These are phyloP conservation scores for Huiozyma sinensis DNA, from an alignment of 805 yeast species.

Conservation along the genomic window DNA sequence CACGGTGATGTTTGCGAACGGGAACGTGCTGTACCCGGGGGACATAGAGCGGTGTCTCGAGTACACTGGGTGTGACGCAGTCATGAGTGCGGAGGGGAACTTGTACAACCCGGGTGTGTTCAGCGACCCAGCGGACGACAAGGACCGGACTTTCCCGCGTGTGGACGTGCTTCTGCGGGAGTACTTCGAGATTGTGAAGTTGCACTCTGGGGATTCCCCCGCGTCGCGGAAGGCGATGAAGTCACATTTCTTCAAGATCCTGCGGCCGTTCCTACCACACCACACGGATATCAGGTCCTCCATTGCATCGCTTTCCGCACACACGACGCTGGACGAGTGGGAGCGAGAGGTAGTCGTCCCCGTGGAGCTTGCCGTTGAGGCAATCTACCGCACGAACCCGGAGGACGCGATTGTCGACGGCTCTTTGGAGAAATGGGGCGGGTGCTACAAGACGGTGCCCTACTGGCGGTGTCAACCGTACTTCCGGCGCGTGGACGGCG, in stretches of 20 bases:
- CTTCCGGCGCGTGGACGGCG: constrained; percentile 82
- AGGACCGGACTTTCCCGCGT: constrained; percentile 67
- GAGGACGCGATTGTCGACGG: constrained; percentile 48
- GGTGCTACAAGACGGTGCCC: constrained; percentile 69
- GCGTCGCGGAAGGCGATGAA: constrained; percentile 82
- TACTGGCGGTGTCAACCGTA: constrained; percentile 97
- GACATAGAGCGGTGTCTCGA: constrained; percentile 64
- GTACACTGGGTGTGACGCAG: constrained; percentile 68
- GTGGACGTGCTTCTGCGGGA: constrained; percentile 77
- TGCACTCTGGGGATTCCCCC: constrained; percentile 23
- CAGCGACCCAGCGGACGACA: constrained; percentile 31
- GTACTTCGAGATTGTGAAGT: constrained; percentile 72
- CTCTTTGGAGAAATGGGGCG: constrained; percentile 61
- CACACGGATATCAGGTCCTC: constrained; percentile 71
- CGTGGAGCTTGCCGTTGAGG: constrained; percentile 57
- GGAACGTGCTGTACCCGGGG: constrained; percentile 83
- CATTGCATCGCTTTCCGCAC: constrained; percentile 45
- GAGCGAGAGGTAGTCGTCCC: constrained; percentile 43
- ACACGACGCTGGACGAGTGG: constrained; percentile 37
- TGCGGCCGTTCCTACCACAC: constrained; percentile 67
- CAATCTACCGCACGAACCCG: constrained; percentile 46
- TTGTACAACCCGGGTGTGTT: constrained; percentile 89
- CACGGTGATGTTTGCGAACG: constrained; percentile 88
- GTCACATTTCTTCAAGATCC: constrained; percentile 79
- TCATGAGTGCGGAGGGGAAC: constrained; percentile 97